Percentiles rank a stretch among this genome's conserved stretches.
These are phyloP conservation scores for Claviceps maximensis DNA, from an alignment of 2,329 filamentous ascomycete genomes.

Conservation along the genomic window DNA sequence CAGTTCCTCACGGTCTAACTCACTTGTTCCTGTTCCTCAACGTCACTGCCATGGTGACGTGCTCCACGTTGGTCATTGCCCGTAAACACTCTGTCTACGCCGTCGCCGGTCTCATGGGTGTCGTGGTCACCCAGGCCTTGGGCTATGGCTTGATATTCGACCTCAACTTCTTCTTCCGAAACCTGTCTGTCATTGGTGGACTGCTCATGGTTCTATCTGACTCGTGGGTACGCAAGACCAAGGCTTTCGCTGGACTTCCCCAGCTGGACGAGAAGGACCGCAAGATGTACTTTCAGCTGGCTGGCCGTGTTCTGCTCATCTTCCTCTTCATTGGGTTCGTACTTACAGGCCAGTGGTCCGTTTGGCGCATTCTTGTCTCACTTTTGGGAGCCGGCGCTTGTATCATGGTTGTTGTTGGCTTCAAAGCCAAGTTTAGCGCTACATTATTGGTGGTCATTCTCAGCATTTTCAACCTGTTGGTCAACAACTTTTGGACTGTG, in stretches of 20 bases:
- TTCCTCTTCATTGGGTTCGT: constrained; percentile 97
- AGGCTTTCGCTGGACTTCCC: constrained; percentile 88
- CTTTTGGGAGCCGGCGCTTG: constrained; percentile 79
- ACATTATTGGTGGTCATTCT: constrained; percentile 89
- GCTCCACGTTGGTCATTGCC: constrained; percentile 76
- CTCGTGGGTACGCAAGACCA: constrained; percentile 94
- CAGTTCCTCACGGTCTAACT: constrained; percentile 78
- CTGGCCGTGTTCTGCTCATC: constrained; percentile 86
- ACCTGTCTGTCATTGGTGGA: constrained; percentile 92
- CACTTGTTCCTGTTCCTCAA: constrained; percentile 89
- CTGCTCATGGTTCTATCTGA: constrained; percentile 97
- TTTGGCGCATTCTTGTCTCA: constrained; percentile 78
- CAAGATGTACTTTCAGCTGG: constrained; percentile 99
- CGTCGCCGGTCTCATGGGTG: constrained; percentile 75
- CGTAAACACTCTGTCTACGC: constrained; percentile 90
- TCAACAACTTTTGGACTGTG: constrained; percentile 99
- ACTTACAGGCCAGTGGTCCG: constrained; percentile 83
- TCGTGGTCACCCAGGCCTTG: constrained; percentile 85
- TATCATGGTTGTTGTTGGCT: constrained; percentile 96
- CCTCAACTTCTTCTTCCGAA: constrained; percentile 99
- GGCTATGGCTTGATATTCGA: constrained; percentile 98
- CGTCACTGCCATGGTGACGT: constrained; percentile 72
- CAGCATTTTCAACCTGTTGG: constrained; percentile 89
- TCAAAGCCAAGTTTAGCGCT: constrained; percentile 99
- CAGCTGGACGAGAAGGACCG: constrained; percentile 96